Conservation (phyloP, 2,329 filamentous ascomycete genomes). For the Clonostachys byssicola region DNA sequence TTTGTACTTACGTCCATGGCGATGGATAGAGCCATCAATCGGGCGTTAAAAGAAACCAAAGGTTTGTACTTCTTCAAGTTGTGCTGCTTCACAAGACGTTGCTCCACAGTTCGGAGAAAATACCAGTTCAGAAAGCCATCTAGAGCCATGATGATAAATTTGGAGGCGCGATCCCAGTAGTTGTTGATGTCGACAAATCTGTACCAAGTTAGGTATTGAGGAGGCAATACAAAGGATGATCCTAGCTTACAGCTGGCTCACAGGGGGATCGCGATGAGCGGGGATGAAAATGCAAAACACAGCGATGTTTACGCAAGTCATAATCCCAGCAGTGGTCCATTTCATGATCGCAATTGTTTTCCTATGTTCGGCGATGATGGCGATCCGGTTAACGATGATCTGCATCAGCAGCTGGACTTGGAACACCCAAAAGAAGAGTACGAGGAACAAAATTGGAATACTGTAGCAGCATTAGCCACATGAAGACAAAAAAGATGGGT, state of each 20-base stretch:
- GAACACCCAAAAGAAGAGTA: slow-evolving; percentile 33
- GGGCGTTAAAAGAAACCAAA: slow-evolving; percentile 43
- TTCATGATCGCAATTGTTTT: slow-evolving; percentile 33
- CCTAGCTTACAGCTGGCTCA: slow-evolving; percentile 21
- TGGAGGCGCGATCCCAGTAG: slow-evolving; percentile 48
- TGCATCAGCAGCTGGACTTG: slow-evolving; percentile 47
- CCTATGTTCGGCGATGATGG: slow-evolving; percentile 37
- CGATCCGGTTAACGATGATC: slow-evolving; percentile 51
- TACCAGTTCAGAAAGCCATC: slow-evolving; percentile 48
- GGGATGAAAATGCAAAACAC: slow-evolving; percentile 53
- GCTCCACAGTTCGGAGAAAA: slow-evolving; percentile 41
- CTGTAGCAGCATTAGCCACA: slow-evolving; percentile 6
- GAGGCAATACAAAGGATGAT: not conserved
- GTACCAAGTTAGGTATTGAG: not conserved
- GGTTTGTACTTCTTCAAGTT: slow-evolving; percentile 45
- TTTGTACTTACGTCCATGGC: slow-evolving; percentile 36
- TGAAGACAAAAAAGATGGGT: no score
- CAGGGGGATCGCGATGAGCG: slow-evolving; percentile 21
- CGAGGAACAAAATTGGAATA: slow-evolving; percentile 24
- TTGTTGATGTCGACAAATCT: slow-evolving; percentile 36
- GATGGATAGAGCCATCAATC: slow-evolving; percentile 42
- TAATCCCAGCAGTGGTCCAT: slow-evolving; percentile 36
- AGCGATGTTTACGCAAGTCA: slow-evolving; percentile 44
- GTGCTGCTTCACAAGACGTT: slow-evolving; percentile 37
- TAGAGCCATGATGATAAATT: slow-evolving; percentile 43